A percentile compares a stretch with the other conserved stretches of the same genome.
Conservation (phyloP, 345 rosid species). For the Ceriops tagal region DNA sequence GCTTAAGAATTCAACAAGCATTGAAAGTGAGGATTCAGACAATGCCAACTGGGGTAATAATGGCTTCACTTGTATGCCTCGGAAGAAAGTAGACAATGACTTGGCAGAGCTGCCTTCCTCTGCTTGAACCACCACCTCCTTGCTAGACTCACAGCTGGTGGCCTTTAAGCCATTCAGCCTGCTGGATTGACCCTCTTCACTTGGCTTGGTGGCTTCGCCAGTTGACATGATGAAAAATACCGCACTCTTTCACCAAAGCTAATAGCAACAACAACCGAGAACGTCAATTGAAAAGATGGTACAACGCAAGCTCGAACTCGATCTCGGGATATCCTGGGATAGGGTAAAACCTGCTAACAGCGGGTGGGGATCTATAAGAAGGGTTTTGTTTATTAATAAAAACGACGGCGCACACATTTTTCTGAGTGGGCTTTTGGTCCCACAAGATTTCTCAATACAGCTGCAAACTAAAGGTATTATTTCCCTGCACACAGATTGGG, state of each 20-base stretch:
- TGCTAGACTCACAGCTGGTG: neutral
- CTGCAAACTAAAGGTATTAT: neutral
- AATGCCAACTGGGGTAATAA: neutral
- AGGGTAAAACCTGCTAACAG: neutral
- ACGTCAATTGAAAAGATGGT: neutral
- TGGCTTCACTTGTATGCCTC: neutral
- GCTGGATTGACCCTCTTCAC: constrained; percentile 33
- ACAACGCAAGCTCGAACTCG: neutral
- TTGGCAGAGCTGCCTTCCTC: constrained; percentile 13
- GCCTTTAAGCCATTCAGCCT: constrained; percentile 16
- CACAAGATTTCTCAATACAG: neutral
- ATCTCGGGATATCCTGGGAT: neutral
- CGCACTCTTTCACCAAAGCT: neutral
- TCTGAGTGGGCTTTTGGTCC: neutral
- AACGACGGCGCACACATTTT: constrained; percentile 5
- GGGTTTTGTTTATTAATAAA: neutral
- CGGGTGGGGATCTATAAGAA: neutral
- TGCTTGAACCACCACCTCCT: constrained; percentile 13
- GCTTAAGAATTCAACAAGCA: constrained; percentile 27
- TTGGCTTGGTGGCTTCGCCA: constrained; percentile 32
- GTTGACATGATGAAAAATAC: constrained; percentile 33
- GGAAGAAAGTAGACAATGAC: constrained; percentile 12
- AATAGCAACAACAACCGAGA: neutral
- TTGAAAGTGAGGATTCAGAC: constrained; percentile 32
- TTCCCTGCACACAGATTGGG: neutral